These are phyloP conservation scores for Monosporozyma siamensis DNA, from an alignment of 805 yeast genomes.

Conservation along the genomic window DNA sequence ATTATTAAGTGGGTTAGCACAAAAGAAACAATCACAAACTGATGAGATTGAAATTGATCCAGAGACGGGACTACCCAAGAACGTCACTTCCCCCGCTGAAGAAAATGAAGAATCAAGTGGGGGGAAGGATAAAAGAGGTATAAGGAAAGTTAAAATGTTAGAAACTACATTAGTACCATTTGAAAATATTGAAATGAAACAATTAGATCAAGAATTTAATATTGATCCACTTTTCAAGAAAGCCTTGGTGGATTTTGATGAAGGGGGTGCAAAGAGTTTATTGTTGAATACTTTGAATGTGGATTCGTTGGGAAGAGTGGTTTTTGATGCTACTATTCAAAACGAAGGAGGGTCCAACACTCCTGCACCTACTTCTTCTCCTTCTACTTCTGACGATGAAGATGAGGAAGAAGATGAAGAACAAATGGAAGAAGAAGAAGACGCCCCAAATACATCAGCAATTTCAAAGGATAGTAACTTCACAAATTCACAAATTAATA, in stretches of 20 bases:
- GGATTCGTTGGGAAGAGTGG: conserved; percentile 45
- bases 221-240: conserved; percentile 71
- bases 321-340: conserved; percentile 50
- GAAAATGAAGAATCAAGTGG: no score
- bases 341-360: conserved; percentile 11
- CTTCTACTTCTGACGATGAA: conserved; percentile 7
- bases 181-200: conserved; percentile 41
- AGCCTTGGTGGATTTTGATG: conserved; percentile 70
- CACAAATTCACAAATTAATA: not conserved
- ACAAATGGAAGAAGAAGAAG: conserved; percentile 10
- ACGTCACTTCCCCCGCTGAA: conserved; percentile 20
- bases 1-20: conserved; percentile 65
- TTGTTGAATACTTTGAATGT: conserved; percentile 52
- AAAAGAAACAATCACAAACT: conserved; percentile 19
- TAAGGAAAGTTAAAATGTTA: conserved; percentile 22
- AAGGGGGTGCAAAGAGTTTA: conserved; percentile 71
- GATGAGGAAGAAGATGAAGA: conserved; percentile 15
- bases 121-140: conserved; percentile 19
- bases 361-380: not conserved
- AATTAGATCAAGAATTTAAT: conserved; percentile 52
- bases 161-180: conserved; percentile 44
- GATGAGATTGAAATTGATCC: conserved; percentile 28
- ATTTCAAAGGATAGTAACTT: not conserved
- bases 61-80: conserved; percentile 27
- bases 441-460: not conserved